Evolutionary conservation across 331 rosid species (phyloP), one percentile per base, ranked within the genome.

Genomic region (Telfairia occidentalis): DNA sequence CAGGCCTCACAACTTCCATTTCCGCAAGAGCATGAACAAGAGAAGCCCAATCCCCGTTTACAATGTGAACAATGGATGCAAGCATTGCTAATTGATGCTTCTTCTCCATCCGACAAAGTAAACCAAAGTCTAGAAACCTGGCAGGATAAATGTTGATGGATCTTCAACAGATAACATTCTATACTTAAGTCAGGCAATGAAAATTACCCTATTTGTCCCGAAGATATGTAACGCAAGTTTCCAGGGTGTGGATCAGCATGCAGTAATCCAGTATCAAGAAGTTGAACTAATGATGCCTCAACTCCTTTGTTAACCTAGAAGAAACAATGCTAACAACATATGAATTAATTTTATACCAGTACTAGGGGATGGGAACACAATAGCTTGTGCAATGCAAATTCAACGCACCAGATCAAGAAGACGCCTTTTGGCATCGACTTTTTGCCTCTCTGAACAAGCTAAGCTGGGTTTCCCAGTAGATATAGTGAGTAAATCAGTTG

Each of bases 221-320:
- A 84, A 75, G 96, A 78, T 21, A 92, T 89, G 80, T 87, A 94
- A 76, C 96, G 92, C 85, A 94, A 78, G 90, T 94, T 94, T 79
- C 98, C 98, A 59, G 98, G 88, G 82, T 94, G 98, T 65, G 97
- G 98, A 89, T 94, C 98, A 76, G 98, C 98, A 81, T 94, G 98
- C 79, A 91, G 78, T 83, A 94, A 84, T 77, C 98, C 97, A 7
- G 98, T 94, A 87, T 94, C 98, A 55, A 94, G 97, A 78, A 94
- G 97, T 75, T 94, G 98, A 79, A 88, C 89, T 77, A 94, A 82
- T 59, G 91, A 83, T 78, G 97, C 87, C 86, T 94, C 97, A 81
- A 91, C 96, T 77, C 98, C 98, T 83, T 89, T 91, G 81, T 76
- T 89, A 71, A 94, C 96, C 98, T 94, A 85, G 77, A 84, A 64